phyloP scores from a whole-genome alignment of 164 flowering plant species.

The Aristolochia fimbriata region DNA sequence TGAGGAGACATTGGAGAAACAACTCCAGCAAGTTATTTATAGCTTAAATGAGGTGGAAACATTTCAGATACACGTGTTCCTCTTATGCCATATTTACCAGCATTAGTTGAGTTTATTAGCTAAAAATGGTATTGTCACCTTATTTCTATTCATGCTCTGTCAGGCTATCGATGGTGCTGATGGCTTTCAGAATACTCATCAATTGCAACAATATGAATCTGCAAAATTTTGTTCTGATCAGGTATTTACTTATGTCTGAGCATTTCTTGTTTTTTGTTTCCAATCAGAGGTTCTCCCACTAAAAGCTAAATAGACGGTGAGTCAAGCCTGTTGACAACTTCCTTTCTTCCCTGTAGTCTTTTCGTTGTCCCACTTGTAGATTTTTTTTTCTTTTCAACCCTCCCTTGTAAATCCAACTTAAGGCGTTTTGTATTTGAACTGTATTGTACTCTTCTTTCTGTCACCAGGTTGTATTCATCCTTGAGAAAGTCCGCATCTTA shows the following conservation, averaged over 20 bases:
- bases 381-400: no score
- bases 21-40: conserved; percentile 51
- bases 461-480: conserved; percentile 66
- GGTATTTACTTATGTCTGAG: conserved; percentile 29
- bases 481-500: conserved; percentile 81
- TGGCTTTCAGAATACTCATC: conserved; percentile 96
- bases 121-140: background rate
- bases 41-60: conserved; percentile 71
- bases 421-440: no score
- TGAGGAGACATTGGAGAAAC: conserved; percentile 62
- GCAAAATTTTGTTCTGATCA: conserved; percentile 87
- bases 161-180: conserved; percentile 96
- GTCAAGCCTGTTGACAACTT: no score
- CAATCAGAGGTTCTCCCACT: no score
- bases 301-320: no score
- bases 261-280: background rate
- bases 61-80: background rate
- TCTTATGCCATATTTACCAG: background rate
- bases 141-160: conserved; percentile 4
- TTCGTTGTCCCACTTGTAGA: no score
- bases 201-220: conserved; percentile 59
- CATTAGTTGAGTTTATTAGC: background rate
- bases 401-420: no score
- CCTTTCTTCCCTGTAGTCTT: no score
- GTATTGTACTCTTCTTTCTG: no score